phyloP scores from a whole-genome alignment of 345 rosid species.

The Cardamine resedifolia region DNA sequence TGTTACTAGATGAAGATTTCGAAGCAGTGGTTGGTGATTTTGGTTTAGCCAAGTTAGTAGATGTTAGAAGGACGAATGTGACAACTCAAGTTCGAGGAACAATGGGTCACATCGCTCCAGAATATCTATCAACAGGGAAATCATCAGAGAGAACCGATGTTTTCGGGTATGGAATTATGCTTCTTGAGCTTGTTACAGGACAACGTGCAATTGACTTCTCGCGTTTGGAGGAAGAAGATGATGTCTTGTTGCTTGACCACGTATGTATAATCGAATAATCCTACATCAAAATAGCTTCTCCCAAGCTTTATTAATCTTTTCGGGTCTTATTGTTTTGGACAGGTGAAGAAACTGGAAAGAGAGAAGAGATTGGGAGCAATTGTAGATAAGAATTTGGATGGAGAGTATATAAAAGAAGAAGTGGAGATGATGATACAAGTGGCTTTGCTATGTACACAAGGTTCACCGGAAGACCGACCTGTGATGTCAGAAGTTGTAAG shows the following conservation, averaged over 20 bases:
- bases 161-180: conserved; percentile 94
- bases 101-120: conserved; percentile 99
- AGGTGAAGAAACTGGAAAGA: conserved; percentile 96
- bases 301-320: not conserved
- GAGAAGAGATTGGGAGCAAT: conserved; percentile 81
- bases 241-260: conserved; percentile 89
- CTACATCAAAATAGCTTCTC: not conserved
- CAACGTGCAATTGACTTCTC: conserved; percentile 97
- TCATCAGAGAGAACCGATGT: conserved; percentile 97
- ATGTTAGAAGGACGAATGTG: conserved; percentile 81
- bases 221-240: conserved; percentile 95
- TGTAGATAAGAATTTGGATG: conserved; percentile 72
- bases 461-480: conserved; percentile 84
- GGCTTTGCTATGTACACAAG: conserved; percentile 85
- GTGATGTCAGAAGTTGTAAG: conserved; percentile 90
- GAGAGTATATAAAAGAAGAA: conserved; percentile 55
- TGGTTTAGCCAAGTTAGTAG: conserved; percentile 93
- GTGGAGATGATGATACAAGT: conserved; percentile 93
- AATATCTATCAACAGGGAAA: conserved; percentile 91
- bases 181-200: conserved; percentile 98
- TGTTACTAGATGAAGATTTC: conserved; percentile 83
- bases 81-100: conserved; percentile 99
- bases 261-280: conserved; percentile 42
- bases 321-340: conserved; percentile 19
- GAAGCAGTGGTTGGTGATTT: conserved; percentile 99